Evolutionary conservation across 2,329 filamentous ascomycete genomes (phyloP), one percentile per base, ranked within the genome.

Genomic region (Rhynchosporium graminicola): DNA sequence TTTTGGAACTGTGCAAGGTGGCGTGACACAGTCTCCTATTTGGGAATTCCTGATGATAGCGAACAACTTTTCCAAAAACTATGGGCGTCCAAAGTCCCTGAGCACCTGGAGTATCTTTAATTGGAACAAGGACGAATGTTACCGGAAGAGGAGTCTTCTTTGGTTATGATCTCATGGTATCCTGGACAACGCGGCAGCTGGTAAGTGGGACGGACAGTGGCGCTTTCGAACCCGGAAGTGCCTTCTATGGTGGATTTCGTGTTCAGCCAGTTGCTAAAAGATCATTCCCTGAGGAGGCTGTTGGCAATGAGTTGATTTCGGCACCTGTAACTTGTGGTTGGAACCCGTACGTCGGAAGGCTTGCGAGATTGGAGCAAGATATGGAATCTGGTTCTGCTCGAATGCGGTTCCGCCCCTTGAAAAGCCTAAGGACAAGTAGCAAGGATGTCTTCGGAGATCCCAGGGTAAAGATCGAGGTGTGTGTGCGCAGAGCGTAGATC

Each of bases 401-500:
- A 57, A 57, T 40, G 38, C 54, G 15, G 54, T 57, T 54, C 10
- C 20, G 20, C 38, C 28, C 51, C 51, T 36, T 54, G 51, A 38
- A 40, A 36, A 36, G 9, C 6, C 5, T 10, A 5, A 36, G 36
- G 36, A 12, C n/a, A 54, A 36, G 40, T 42, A 29, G 42, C 54
- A 57, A 57, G 54, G 54, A 45, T 57, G 28, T 31, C 31, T 45
- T 43, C 54, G 38, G 54, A 57, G 45, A 40, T 57, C 29, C 33
- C 40, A 57, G 54, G 54, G 54, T 36, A 57, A 31, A 40, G 42
- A 57, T 57, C 54, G 54, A 28, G 54, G 54, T 57, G 40, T 43
- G 54, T 57, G 54, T 57, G 40, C 54, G 54, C 54, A 57, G 40
- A 36, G 12, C 33, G 54, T 12, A 57, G 38, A 57, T 57, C 54